These are phyloP conservation scores for Penicillium glabrum DNA, from an alignment of 2,329 filamentous ascomycete genomes.

Conservation along the genomic window DNA sequence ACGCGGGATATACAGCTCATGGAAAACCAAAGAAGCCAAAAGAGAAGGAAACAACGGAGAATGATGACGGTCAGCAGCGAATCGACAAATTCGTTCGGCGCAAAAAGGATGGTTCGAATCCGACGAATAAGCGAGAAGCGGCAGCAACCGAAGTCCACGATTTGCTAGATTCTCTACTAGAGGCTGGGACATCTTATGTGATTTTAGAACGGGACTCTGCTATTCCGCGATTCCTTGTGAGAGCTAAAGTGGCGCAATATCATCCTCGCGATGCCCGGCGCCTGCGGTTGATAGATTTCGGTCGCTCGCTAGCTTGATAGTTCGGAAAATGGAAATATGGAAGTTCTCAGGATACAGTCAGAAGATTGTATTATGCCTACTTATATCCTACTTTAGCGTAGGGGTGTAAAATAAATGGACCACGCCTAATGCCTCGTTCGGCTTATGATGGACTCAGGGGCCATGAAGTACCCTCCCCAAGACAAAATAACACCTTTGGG, in stretches of 20 bases:
- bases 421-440: background rate
- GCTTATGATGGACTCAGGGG: background rate
- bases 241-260: slow-evolving; percentile 57
- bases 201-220: slow-evolving; percentile 52
- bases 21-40: slow-evolving; percentile 47
- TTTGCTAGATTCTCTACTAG: slow-evolving; percentile 49
- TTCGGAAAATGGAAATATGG: background rate
- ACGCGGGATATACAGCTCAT: slow-evolving; percentile 54
- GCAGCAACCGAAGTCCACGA: slow-evolving; percentile 50
- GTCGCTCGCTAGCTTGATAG: slow-evolving; percentile 32
- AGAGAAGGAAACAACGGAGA: slow-evolving; percentile 31
- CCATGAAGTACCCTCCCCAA: background rate
- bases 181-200: slow-evolving; percentile 49
- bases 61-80: slow-evolving; percentile 42
- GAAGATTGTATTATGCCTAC: slow-evolving; percentile 17
- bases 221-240: slow-evolving; percentile 53
- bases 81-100: slow-evolving; percentile 54
- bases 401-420: slow-evolving; percentile 1
- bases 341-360: background rate
- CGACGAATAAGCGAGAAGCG: slow-evolving; percentile 47
- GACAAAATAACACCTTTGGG: background rate
- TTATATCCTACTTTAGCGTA: slow-evolving; percentile 10
- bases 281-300: slow-evolving; percentile 56
- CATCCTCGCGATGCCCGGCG: slow-evolving; percentile 55
- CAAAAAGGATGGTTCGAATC: slow-evolving; percentile 25